A percentile compares a stretch with the other conserved stretches of the same genome.
phyloP scores from a whole-genome alignment of 1,139 yeast species.

The Saccharomycopsis phalli region DNA sequence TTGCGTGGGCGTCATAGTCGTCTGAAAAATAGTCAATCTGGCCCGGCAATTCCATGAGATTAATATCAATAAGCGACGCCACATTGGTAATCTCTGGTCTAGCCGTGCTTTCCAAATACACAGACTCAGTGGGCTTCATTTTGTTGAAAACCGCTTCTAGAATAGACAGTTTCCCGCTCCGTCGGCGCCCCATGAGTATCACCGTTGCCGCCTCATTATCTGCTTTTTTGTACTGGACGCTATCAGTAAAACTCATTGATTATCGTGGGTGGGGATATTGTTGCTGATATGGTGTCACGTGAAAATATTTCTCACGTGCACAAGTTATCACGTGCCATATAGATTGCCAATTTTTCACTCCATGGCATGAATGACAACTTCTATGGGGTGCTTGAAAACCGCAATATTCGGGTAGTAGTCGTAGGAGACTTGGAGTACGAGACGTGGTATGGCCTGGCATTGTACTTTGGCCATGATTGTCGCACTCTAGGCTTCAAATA shows the following conservation, averaged over 20 bases:
- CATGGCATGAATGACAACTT: slow-evolving; percentile 26
- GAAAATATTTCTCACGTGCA: background rate
- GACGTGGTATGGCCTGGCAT: slow-evolving; percentile 84
- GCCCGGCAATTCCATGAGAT: slow-evolving; percentile 96
- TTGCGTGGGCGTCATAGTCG: slow-evolving; percentile 63
- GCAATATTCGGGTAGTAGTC: slow-evolving; percentile 57
- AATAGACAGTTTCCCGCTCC: slow-evolving; percentile 78
- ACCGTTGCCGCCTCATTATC: slow-evolving; percentile 16
- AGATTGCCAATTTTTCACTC: too few species aligned
- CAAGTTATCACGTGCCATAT: too few species aligned
- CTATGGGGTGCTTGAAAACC: slow-evolving; percentile 50
- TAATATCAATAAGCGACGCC: slow-evolving; percentile 71
- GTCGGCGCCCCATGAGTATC: slow-evolving; percentile 21
- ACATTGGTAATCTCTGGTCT: slow-evolving; percentile 78
- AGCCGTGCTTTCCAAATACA: slow-evolving; percentile 83
- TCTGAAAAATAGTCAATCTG: slow-evolving; percentile 78
- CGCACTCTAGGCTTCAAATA: slow-evolving; percentile 26
- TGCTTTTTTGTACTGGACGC: slow-evolving; percentile 1
- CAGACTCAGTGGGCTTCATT: slow-evolving; percentile 92
- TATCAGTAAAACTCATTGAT: background rate
- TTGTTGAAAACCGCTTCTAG: slow-evolving; percentile 93
- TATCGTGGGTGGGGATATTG: background rate
- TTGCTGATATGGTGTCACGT: slow-evolving; percentile 1
- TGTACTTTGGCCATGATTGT: slow-evolving; percentile 43
- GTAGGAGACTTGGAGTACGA: slow-evolving; percentile 58